phyloP scores from a whole-genome alignment of 148 eudicot species.

The Chenopodium quinoa region DNA sequence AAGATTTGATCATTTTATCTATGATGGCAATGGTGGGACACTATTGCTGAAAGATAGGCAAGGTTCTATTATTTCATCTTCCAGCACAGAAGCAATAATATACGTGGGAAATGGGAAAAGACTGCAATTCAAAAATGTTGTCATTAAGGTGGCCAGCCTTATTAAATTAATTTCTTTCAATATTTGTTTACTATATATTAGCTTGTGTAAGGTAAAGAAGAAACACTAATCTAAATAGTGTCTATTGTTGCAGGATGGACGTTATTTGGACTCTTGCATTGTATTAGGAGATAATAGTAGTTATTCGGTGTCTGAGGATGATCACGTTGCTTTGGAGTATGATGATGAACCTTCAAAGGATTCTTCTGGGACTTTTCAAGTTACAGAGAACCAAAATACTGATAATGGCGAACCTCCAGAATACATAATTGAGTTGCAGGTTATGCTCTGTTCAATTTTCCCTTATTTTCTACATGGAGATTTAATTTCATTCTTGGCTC shows the following conservation, averaged over 20 bases:
- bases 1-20: conserved; percentile 55
- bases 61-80: conserved; percentile 52
- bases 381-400: conserved; percentile 35
- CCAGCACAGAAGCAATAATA: conserved; percentile 63
- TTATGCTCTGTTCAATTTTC: conserved; percentile 10
- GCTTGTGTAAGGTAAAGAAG: neutral
- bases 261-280: conserved; percentile 77
- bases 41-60: conserved; percentile 62
- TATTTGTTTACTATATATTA: conserved; percentile 4
- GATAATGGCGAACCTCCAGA: conserved; percentile 48
- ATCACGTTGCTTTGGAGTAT: conserved; percentile 54
- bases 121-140: conserved; percentile 75
- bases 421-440: conserved; percentile 81
- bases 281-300: conserved; percentile 73
- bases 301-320: conserved; percentile 73
- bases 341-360: conserved; percentile 35
- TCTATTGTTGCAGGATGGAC: conserved; percentile 62
- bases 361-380: conserved; percentile 32
- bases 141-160: conserved; percentile 50
- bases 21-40: conserved; percentile 89
- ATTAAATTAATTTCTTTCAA: neutral
- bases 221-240: conserved; percentile 1
- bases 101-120: conserved; percentile 83
- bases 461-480: neutral
- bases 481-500: no score